A percentile compares a stretch with the other conserved stretches of the same genome.
Evolutionary conservation across 2,329 filamentous ascomycete species (phyloP).

Genomic region (Teratosphaeria nubilosa): DNA sequence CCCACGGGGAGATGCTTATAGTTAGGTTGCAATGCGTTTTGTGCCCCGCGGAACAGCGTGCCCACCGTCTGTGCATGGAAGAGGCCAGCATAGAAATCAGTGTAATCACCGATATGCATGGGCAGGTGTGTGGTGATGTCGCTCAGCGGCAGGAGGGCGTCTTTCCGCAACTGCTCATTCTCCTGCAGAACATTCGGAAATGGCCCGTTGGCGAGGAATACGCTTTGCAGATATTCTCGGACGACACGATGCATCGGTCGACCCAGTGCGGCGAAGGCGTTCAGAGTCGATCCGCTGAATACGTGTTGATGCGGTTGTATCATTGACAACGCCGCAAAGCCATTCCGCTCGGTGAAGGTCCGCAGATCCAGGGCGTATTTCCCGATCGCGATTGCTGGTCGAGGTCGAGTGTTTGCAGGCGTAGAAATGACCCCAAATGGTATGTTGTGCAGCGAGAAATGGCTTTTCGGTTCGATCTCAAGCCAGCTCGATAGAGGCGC

Average conservation of each 20-base stretch:
- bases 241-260: slow-evolving; percentile 58
- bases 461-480: slow-evolving; percentile 47
- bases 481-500: slow-evolving; percentile 45
- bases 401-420: slow-evolving; percentile 43
- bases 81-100: slow-evolving; percentile 70
- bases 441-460: slow-evolving; percentile 70
- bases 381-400: slow-evolving; percentile 63
- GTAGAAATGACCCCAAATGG: slow-evolving; percentile 76
- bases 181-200: slow-evolving; percentile 53
- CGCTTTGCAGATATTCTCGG: slow-evolving; percentile 55
- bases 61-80: slow-evolving; percentile 67
- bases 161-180: slow-evolving; percentile 47
- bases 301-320: slow-evolving; percentile 50
- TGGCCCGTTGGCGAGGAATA: slow-evolving; percentile 52
- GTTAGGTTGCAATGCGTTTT: slow-evolving; percentile 67
- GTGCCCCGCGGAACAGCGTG: slow-evolving; percentile 59
- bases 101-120: slow-evolving; percentile 69
- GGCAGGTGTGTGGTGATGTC: slow-evolving; percentile 59
- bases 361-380: slow-evolving; percentile 60
- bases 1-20: slow-evolving; percentile 73
- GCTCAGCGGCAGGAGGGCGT: slow-evolving; percentile 49
- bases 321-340: slow-evolving; percentile 48
- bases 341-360: slow-evolving; percentile 48
- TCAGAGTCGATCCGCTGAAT: slow-evolving; percentile 57
- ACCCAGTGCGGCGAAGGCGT: slow-evolving; percentile 64